Evolutionary conservation across 495 filamentous ascomycete genomes (phyloP), one percentile per base, ranked within the genome.

Genomic region (Evernia prunastri): DNA sequence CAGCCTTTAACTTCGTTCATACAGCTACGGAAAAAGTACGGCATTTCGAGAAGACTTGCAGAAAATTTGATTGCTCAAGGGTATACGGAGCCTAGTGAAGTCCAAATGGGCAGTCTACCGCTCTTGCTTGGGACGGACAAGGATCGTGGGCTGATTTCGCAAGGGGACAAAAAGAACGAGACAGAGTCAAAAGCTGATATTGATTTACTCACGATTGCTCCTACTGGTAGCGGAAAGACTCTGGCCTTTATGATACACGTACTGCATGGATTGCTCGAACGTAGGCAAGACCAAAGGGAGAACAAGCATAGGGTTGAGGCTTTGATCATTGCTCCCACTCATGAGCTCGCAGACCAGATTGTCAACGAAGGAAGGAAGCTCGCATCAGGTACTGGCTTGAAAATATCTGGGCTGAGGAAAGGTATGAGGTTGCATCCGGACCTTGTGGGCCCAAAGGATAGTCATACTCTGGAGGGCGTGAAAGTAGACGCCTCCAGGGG

Each of bases 221-320:
- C 95, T 4, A 99, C 94, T 5, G 94, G 94, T 25, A 96, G 92
- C 71, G 94, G 94, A n/a, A 99, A 99, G 78, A 97, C 94, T 0
- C 73, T 97, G 61, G 89, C 90, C 5, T 99, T 96, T 70, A 73
- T 97, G 71, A 88, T 99, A 33, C 91, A 92, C 0, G 80, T 91
- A 23, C 81, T 97, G 58, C 87, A 96, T 71, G 79, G 82, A 56
- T 83, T 93, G 54, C 77, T 93, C 36, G 77, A 76, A 53, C 74
- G 78, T 61, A 77, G 79, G 60, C 76, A 77, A 77, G 68, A 70
- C 74, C 64, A 75, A 75, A 42, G 75, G 58, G 75, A 80, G 51
- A 59, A 70, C 59, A 31, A 53, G 58, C 83, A 84, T 68, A 78
- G 80, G 9, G 77, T 89, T 20, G 80, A 81, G 74, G 87, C 87